Evolutionary conservation across 805 yeast species (phyloP), one percentile per base, ranked within the genome.

Genomic region (Zygoascus ofunaensis): DNA sequence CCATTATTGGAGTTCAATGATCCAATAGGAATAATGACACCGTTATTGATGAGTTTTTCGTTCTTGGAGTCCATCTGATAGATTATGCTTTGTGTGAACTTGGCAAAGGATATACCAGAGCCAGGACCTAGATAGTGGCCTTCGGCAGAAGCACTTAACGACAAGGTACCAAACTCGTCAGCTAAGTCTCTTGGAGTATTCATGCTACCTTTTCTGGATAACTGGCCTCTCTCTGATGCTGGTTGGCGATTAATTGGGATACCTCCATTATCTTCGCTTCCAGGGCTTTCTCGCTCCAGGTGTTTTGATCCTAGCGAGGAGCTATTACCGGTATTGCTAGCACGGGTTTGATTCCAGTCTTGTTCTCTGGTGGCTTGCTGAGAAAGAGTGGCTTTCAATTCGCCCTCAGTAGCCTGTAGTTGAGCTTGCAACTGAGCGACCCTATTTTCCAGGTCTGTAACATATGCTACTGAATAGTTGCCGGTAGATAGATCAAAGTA

Each of bases 41-140:
- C 54, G 15, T 44, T 46, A 17, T 44, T 24, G 5, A 45, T 39
- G 22, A 48, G 42, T 12, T 33, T 34, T 22, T 40, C 52, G 19
- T 43, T 42, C 23, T 40, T 39, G n/a, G 44, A 24, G 32, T 45
- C 54, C 36, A 42, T 34, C 20, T 45, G 39, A 26, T 39, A 38
- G 8, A 51, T 45, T n/a, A 51, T 45, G 22, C 49, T 41, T 40
- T 51, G 51, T 2, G 55, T 51, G 18, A 54, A 44, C 20, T 48
- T 36, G 15, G 55, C 55, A 48, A 51, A 51, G 20, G 55, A 50
- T 15, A 51, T 45, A 4, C 55, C 55, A 12, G 55, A 51, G 14
- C 52, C 55, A 4, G 55, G 55, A 3, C 55, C 55, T 4, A 51
- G 41, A 41, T 50, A 51, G 17, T 48, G 53, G n/a, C 55, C 55